A percentile compares a stretch with the other conserved stretches of the same genome.
Evolutionary conservation across 2,329 filamentous ascomycete species (phyloP).

Genomic region (Didymellaceae sp.): DNA sequence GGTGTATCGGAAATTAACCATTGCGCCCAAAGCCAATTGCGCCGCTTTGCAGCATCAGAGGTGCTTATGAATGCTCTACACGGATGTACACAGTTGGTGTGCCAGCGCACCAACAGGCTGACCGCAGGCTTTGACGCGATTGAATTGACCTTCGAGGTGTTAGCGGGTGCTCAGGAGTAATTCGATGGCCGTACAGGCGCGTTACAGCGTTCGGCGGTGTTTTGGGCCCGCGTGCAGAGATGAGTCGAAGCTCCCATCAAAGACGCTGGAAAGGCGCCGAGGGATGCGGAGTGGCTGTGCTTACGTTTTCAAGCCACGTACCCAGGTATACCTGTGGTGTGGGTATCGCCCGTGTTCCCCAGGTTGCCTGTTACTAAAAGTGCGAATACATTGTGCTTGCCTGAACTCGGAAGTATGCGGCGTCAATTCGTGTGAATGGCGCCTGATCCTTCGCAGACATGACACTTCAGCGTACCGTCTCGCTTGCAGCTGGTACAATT

Average conservation of each 20-base stretch:
- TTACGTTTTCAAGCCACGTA: conserved; percentile 11
- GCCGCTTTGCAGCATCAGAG: background rate
- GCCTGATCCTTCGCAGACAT: conserved; percentile 44
- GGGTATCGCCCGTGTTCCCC: conserved; percentile 15
- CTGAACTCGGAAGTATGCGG: conserved; percentile 9
- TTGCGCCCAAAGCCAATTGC: conserved; percentile 10
- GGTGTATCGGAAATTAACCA: conserved; percentile 28
- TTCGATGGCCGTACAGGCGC: background rate
- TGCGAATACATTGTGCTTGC: conserved; percentile 8
- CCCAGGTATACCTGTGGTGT: conserved; percentile 28
- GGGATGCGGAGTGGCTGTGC: conserved; percentile 8
- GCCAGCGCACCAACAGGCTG: conserved; percentile 25
- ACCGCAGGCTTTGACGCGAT: background rate
- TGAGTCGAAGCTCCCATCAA: no score
- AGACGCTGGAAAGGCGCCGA: background rate
- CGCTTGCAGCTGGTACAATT: conserved; percentile 39
- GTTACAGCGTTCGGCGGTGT: no score
- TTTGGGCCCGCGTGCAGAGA: no score
- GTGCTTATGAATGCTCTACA: background rate
- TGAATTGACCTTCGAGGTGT: conserved; percentile 2
- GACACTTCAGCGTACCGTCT: conserved; percentile 36
- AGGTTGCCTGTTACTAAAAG: conserved; percentile 17
- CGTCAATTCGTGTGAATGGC: conserved; percentile 41
- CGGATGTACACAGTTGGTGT: conserved; percentile 6
- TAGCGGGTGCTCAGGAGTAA: background rate